A percentile compares a stretch with the other conserved stretches of the same genome.
Conservation (phyloP, 352 stramenopile genomes). For the Phytophthora pini region DNA sequence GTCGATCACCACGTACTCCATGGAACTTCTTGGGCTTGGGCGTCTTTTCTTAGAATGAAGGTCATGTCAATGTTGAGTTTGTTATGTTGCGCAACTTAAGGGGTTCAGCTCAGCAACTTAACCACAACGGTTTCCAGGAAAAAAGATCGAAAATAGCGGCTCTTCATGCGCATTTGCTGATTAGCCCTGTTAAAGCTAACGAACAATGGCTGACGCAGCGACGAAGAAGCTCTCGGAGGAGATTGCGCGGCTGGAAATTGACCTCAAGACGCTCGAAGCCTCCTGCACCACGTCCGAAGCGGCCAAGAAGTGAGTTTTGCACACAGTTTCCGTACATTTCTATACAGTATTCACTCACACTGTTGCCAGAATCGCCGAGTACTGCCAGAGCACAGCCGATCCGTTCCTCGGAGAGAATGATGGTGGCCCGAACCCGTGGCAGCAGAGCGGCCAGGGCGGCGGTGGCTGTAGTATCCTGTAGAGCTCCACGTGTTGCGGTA, state of each 20-base stretch:
- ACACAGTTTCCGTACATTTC: slow-evolving; percentile 1
- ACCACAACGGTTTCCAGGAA: background rate
- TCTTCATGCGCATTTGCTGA: background rate
- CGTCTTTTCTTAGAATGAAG: too few species aligned
- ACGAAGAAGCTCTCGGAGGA: slow-evolving; percentile 85
- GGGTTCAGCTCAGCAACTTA: background rate
- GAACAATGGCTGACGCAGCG: slow-evolving; percentile 59
- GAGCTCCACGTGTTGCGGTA: background rate
- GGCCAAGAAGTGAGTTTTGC: slow-evolving; percentile 69
- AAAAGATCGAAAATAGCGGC: slow-evolving; percentile 5
- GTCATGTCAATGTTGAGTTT: background rate
- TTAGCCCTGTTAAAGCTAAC: too few species aligned
- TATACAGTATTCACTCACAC: background rate
- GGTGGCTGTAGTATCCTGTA: slow-evolving; percentile 75
- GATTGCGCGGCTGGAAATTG: slow-evolving; percentile 77
- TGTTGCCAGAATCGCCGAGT: slow-evolving; percentile 64
- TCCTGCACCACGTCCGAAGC: slow-evolving; percentile 82
- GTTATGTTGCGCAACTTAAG: background rate
- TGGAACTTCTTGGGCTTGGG: too few species aligned
- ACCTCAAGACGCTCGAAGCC: slow-evolving; percentile 82
- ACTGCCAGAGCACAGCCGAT: slow-evolving; percentile 75
- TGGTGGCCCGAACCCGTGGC: slow-evolving; percentile 68
- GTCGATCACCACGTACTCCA: background rate
- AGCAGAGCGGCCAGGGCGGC: slow-evolving; percentile 67
- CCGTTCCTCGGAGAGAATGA: slow-evolving; percentile 84